Evolutionary conservation across 768 basidiomycete species (phyloP), one percentile per base, ranked within the genome.

Genomic region (Cystofilobasidium bisporidii): DNA sequence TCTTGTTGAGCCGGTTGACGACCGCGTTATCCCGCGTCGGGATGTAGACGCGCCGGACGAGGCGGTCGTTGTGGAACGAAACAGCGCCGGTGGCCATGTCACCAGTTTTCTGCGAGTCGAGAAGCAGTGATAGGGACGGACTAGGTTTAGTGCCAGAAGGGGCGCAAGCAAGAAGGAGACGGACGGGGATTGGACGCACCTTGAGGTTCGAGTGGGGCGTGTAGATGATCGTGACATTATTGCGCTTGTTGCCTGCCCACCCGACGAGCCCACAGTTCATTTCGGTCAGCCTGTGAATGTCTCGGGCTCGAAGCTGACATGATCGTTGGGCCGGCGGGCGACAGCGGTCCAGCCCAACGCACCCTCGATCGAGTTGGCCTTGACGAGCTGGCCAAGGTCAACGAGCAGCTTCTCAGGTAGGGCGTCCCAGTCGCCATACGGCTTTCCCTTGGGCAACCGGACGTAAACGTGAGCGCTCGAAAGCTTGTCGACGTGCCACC

Each of bases 281-380:
- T n/a, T n/a, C n/a, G n/a, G n/a, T n/a, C n/a, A n/a, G n/a, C n/a
- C n/a, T n/a, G n/a, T n/a, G n/a, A n/a, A n/a, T n/a, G n/a, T n/a
- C n/a, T n/a, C n/a, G n/a, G n/a, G n/a, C n/a, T n/a, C n/a, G n/a
- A n/a, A n/a, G n/a, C n/a, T n/a, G n/a, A n/a, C n/a, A n/a, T n/a
- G n/a, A n/a, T n/a, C n/a, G n/a, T n/a, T n/a, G n/a, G n/a, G n/a
- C n/a, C n/a, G n/a, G n/a, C n/a, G n/a, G n/a, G n/a, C n/a, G n/a
- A n/a, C n/a, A n/a, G n/a, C n/a, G n/a, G n/a, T n/a, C n/a, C n/a
- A n/a, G n/a, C n/a, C 11, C 10, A 38, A 60, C 67, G 68, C 61
- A 88, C 92, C 93, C 80, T 96, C 91, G 65, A 98, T 98, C 15
- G 91, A 93, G 74, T 97, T 97, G 1, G 93, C 93, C 77, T 99